Percentiles rank a stretch among this genome's conserved stretches.
Evolutionary conservation across 2,329 filamentous ascomycete species (phyloP).

Genomic region (Dendryphion nanum): DNA sequence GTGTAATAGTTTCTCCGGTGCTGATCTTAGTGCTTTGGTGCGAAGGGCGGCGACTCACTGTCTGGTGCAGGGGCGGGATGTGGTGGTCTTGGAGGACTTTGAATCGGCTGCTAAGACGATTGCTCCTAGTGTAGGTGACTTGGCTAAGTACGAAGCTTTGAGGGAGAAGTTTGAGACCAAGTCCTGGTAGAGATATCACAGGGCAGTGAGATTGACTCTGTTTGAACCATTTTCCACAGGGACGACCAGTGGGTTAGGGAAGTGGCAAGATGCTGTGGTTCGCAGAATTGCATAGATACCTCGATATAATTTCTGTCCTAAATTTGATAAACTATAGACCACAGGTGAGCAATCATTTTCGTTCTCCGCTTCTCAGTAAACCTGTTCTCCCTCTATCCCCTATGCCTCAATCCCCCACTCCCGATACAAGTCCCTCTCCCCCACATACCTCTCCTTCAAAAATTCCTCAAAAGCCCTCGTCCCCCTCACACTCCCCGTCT

Average conservation of each 20-base stretch:
- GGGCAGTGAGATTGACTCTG: too few relatives aligned
- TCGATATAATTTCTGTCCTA: not conserved
- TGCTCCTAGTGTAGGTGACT: conserved; percentile 55
- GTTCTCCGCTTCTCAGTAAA: conserved; percentile 8
- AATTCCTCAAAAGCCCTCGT: conserved; percentile 30
- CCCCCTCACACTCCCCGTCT: conserved; percentile 28
- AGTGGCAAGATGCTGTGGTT: too few relatives aligned
- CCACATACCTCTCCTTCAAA: conserved; percentile 12
- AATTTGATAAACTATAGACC: not conserved
- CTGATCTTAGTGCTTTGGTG: conserved; percentile 60
- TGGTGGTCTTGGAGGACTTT: conserved; percentile 51
- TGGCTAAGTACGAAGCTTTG: conserved; percentile 57
- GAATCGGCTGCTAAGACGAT: conserved; percentile 42
- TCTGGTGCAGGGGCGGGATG: conserved; percentile 46
- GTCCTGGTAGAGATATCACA: conserved; percentile 3
- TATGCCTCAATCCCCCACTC: conserved; percentile 6
- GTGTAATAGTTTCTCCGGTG: conserved; percentile 76
- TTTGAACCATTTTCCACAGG: not conserved
- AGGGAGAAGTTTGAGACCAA: conserved; percentile 46
- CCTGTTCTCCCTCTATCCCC: conserved; percentile 1
- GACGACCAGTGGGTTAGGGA: not conserved
- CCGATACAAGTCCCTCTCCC: conserved; percentile 1
- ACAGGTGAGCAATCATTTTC: conserved; percentile 4
- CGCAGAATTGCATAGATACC: not conserved
- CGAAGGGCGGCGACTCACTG: conserved; percentile 59